Conservation (phyloP, 2,329 filamentous ascomycete species). For the Colletotrichum sp. region DNA sequence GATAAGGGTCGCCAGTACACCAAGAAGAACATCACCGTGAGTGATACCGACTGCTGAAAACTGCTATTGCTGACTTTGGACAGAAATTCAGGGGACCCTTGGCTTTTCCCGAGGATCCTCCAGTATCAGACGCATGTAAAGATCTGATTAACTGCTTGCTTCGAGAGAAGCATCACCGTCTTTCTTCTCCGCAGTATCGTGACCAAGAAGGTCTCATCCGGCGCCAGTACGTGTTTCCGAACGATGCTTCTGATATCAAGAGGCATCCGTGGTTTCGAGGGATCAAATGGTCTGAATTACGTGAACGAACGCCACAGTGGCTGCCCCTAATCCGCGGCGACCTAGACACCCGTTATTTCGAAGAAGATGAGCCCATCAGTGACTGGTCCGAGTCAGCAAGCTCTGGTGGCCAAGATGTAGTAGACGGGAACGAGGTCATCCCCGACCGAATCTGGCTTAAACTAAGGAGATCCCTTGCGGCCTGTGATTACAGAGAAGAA, state of each 20-base stretch:
- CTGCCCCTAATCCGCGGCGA: conserved; percentile 72
- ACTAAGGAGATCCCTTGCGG: not conserved
- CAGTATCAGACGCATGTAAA: conserved; percentile 73
- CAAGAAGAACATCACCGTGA: conserved; percentile 82
- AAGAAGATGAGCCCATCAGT: conserved; percentile 77
- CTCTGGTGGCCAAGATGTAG: not conserved
- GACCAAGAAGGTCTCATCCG: conserved; percentile 1
- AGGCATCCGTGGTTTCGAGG: conserved; percentile 83
- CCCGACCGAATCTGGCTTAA: not conserved
- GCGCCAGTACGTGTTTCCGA: conserved; percentile 73
- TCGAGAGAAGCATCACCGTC: conserved; percentile 74
- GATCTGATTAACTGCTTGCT: conserved; percentile 78
- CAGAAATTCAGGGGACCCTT: conserved; percentile 75
- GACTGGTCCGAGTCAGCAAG: conserved; percentile 59
- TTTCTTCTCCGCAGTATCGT: conserved; percentile 62
- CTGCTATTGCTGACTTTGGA: not conserved
- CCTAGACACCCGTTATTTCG: conserved; percentile 89
- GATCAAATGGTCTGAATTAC: conserved; percentile 79
- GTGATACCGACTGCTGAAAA: conserved; percentile 29
- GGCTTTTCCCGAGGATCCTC: conserved; percentile 68
- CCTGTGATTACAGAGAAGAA: not conserved
- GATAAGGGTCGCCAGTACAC: conserved; percentile 81
- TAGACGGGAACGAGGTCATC: not conserved
- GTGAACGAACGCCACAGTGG: conserved; percentile 76
- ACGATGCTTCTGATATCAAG: conserved; percentile 91